These are phyloP conservation scores for Telopea speciosissima DNA, from an alignment of 177 flowering plant genomes.

Conservation along the genomic window DNA sequence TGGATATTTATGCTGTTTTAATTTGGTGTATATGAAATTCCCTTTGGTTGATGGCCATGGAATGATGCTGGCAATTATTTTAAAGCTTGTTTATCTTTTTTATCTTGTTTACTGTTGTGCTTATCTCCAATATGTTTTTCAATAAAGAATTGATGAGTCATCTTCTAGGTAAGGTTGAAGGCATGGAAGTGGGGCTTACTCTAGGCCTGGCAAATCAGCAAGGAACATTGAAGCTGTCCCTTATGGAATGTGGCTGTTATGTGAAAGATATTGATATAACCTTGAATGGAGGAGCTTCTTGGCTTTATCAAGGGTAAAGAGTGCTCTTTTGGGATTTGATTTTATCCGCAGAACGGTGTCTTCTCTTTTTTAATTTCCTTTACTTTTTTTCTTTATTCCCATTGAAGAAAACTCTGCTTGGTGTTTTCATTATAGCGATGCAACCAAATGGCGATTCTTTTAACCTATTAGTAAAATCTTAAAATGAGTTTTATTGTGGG, in stretches of 20 bases:
- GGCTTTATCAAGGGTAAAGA: conserved; percentile 96
- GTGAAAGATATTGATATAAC: conserved; percentile 58
- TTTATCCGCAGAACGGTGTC: no score
- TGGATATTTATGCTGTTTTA: no score
- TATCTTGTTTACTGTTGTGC: conserved; percentile 5
- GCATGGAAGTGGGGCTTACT: conserved; percentile 78
- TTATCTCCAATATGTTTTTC: conserved; percentile 16
- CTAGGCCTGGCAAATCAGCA: conserved; percentile 53
- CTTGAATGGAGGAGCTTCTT: conserved; percentile 90
- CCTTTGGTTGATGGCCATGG: not conserved
- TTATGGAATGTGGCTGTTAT: conserved; percentile 57
- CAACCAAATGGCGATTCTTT: no score
- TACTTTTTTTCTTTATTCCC: no score
- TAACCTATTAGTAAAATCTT: no score
- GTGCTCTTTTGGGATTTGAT: not conserved
- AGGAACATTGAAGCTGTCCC: conserved; percentile 57
- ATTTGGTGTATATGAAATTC: no score
- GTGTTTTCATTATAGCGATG: no score
- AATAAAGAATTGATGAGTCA: conserved; percentile 33
- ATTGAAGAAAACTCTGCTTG: no score
- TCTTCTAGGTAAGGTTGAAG: conserved; percentile 70
- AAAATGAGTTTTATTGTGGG: no score
- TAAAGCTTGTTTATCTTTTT: not conserved
- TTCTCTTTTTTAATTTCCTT: not conserved
- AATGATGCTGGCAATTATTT: not conserved